phyloP scores from a whole-genome alignment of 2,329 filamentous ascomycete species.

The Claviceps fusiformis region DNA sequence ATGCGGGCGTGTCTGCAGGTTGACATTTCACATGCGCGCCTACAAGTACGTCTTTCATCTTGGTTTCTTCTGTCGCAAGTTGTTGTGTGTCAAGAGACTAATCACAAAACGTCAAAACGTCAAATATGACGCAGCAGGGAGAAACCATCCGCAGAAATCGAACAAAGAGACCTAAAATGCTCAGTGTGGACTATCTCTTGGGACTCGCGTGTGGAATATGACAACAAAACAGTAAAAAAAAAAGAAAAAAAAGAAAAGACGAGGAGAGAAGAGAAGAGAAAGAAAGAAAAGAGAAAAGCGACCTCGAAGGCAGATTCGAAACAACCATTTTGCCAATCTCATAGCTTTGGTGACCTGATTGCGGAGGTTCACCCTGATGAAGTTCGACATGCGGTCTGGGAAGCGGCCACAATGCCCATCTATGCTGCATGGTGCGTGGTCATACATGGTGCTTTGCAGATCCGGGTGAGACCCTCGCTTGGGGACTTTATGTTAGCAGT shows the following conservation, averaged over 20 bases:
- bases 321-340: too few relatives aligned
- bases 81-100: neutral
- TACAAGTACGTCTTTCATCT: neutral
- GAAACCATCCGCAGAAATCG: neutral
- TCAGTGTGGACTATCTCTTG: neutral
- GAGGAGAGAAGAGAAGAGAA: too few relatives aligned
- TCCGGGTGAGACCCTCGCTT: neutral
- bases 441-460: neutral
- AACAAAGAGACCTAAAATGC: neutral
- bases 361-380: neutral
- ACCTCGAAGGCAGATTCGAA: too few relatives aligned
- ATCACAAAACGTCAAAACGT: neutral
- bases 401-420: neutral
- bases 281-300: too few relatives aligned
- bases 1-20: neutral
- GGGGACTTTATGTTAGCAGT: neutral
- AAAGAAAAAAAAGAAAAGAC: too few relatives aligned
- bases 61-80: too few relatives aligned
- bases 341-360: neutral
- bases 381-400: neutral
- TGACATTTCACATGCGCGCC: neutral
- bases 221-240: neutral
- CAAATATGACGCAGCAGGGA: neutral
- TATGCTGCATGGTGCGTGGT: neutral
- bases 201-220: neutral